Conservation (phyloP, 257 asterid genomes). For the Ocimum tenuiflorum region DNA sequence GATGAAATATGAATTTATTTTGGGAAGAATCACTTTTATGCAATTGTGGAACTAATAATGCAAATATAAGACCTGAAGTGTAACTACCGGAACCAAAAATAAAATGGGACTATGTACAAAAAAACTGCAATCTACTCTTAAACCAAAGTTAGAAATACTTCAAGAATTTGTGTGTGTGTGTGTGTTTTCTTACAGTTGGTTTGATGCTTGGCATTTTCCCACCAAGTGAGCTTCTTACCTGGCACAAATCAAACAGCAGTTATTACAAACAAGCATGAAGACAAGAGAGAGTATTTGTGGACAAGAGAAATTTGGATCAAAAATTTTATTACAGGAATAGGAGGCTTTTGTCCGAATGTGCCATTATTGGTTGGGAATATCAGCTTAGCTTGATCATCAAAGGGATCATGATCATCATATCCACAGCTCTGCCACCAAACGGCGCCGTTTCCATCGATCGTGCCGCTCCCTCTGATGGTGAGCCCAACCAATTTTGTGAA, state of each 20-base stretch:
- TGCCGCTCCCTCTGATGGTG: slow-evolving; percentile 68
- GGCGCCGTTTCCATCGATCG: slow-evolving; percentile 73
- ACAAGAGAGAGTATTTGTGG: background rate
- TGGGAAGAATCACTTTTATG: too few relatives aligned
- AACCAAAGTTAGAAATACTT: too few relatives aligned
- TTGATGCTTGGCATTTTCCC: slow-evolving; percentile 71
- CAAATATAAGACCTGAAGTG: too few relatives aligned
- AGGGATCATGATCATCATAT: slow-evolving; percentile 45
- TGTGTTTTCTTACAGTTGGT: slow-evolving; percentile 63
- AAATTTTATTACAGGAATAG: slow-evolving; percentile 39
- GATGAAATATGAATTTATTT: too few relatives aligned
- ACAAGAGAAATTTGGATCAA: background rate
- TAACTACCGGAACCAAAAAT: too few relatives aligned
- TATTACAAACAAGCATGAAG: background rate
- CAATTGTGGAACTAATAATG: too few relatives aligned
- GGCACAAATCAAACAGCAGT: slow-evolving; percentile 20
- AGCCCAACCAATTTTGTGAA: slow-evolving; percentile 80
- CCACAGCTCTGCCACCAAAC: slow-evolving; percentile 81
- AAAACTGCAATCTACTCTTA: too few relatives aligned
- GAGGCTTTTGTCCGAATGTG: slow-evolving; percentile 32
- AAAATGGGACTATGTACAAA: too few relatives aligned
- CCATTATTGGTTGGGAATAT: slow-evolving; percentile 46
- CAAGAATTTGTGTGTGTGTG: background rate
- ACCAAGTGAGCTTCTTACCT: slow-evolving; percentile 49
- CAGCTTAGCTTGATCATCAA: slow-evolving; percentile 69